These are phyloP conservation scores for Pontederia crassipes DNA, from an alignment of 176 grass and related monocot genomes.

Conservation along the genomic window DNA sequence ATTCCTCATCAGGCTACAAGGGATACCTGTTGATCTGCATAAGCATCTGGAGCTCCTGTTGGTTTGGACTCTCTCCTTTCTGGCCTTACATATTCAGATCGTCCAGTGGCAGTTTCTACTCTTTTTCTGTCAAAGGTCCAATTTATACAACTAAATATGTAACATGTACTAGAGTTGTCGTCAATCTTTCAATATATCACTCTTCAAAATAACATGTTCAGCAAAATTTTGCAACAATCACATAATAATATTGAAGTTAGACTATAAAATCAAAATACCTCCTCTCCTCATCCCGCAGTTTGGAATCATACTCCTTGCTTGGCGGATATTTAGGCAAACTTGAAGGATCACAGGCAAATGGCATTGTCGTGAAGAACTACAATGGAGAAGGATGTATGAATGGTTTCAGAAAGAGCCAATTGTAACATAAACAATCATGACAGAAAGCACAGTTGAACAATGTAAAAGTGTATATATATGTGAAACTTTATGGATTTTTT, in stretches of 20 bases:
- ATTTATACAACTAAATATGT: background rate
- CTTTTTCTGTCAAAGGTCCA: slow-evolving; percentile 43
- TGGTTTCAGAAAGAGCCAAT: slow-evolving; percentile 2
- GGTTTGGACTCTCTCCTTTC: slow-evolving; percentile 41
- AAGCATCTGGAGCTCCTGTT: slow-evolving; percentile 20
- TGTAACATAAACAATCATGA: background rate
- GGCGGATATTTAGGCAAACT: slow-evolving; percentile 70
- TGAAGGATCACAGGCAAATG: slow-evolving; percentile 58
- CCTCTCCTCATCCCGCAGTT: slow-evolving; percentile 58
- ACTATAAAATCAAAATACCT: background rate
- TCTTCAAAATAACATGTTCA: background rate
- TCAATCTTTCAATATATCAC: background rate
- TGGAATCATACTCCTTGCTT: slow-evolving; percentile 91
- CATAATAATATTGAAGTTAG: background rate
- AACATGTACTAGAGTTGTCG: background rate
- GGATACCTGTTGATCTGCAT: slow-evolving; percentile 42
- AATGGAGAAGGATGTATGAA: slow-evolving; percentile 9
- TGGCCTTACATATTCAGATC: slow-evolving; percentile 42
- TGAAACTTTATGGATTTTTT: no score
- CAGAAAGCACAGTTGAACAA: background rate
- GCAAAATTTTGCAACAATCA: background rate
- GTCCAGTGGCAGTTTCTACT: slow-evolving; percentile 25
- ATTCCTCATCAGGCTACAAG: background rate
- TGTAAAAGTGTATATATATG: no score
- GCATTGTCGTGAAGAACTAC: slow-evolving; percentile 70